Evolutionary conservation across 2,329 filamentous ascomycete genomes (phyloP), one percentile per base, ranked within the genome.

Genomic region (Xylariales sp.): DNA sequence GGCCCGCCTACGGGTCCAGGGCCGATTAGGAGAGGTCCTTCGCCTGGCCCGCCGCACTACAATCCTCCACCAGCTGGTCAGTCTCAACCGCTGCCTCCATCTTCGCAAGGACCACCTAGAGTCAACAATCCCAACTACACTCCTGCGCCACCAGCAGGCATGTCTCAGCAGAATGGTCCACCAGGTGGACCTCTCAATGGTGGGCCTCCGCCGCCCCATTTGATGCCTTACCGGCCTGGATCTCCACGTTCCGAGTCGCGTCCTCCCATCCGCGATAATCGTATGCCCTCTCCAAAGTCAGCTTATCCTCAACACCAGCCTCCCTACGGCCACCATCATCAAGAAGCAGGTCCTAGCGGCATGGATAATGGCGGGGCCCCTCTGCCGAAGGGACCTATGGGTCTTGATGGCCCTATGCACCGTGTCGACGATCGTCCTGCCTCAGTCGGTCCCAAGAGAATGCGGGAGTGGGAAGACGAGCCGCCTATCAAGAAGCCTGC

Each of bases 391-490:
- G 65, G 66, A 4, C 54, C 66, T 1, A 67, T 73, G 43, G 79
- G 84, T 33, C 82, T 84, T 34, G 84, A 91, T 56, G 76, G 78
- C 45, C 77, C 79, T 18, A 73, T 78, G 45, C 84, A 74, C 40
- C 69, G 78, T 45, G 76, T 79, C 40, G 75, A 72, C 46, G 85
- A 95, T 42, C 78, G 89, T n/a, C 87, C 89, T 14, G 66, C 84
- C 1, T 94, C 88, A 27, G 85, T 87, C 9, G 78, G 78, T 3
- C 80, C 84, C 43, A 98, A 98, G 74, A 80, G 93, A 44, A 76
- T 82, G 61, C 83, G 90, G 36, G 93, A 97, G 57, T 96, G 93
- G 90, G 93, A 97, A 51, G 85, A 91, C 25, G 88, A 94, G 25
- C 69, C 79, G 16, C 68, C 81, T 4, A 73, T 74, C 32, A 95